phyloP scores from a whole-genome alignment of 2,329 filamentous ascomycete genomes.

The Ambrosiella beaveri region DNA sequence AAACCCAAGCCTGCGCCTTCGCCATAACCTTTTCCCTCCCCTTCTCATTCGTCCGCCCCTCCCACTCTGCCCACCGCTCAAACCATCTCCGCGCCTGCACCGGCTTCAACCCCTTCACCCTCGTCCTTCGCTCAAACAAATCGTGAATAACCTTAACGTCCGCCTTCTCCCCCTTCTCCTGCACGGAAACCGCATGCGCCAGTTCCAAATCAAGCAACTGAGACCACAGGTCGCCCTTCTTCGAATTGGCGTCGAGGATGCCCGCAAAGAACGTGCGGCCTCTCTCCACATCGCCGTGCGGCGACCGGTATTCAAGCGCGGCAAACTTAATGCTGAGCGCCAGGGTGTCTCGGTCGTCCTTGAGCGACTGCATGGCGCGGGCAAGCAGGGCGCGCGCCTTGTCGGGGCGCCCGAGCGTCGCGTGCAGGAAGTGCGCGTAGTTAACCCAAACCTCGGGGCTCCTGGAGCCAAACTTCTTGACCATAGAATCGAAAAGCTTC shows the following conservation, averaged over 20 bases:
- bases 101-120: conserved; percentile 55
- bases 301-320: conserved; percentile 74
- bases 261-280: conserved; percentile 91
- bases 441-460: conserved; percentile 76
- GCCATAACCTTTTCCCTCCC: conserved; percentile 52
- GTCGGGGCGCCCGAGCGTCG: conserved; percentile 50
- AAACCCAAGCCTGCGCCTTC: conserved; percentile 41
- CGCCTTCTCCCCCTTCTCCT: conserved; percentile 32
- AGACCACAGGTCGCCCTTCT: conserved; percentile 85
- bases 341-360: conserved; percentile 40
- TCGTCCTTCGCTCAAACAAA: conserved; percentile 65
- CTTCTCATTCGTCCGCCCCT: conserved; percentile 55
- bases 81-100: conserved; percentile 78
- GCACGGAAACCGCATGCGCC: conserved; percentile 37
- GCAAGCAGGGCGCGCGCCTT: conserved; percentile 61
- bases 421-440: conserved; percentile 85
- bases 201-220: conserved; percentile 77
- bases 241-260: conserved; percentile 67
- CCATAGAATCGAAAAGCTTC: conserved; percentile 65
- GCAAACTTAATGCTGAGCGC: conserved; percentile 75
- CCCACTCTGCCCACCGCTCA: conserved; percentile 80
- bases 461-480: conserved; percentile 76
- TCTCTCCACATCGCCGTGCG: conserved; percentile 69
- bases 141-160: conserved; percentile 47
- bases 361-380: conserved; percentile 68